Evolutionary conservation across 768 basidiomycete species (phyloP), one percentile per base, ranked within the genome.

Genomic region (Hygrophoropsis aurantiaca): DNA sequence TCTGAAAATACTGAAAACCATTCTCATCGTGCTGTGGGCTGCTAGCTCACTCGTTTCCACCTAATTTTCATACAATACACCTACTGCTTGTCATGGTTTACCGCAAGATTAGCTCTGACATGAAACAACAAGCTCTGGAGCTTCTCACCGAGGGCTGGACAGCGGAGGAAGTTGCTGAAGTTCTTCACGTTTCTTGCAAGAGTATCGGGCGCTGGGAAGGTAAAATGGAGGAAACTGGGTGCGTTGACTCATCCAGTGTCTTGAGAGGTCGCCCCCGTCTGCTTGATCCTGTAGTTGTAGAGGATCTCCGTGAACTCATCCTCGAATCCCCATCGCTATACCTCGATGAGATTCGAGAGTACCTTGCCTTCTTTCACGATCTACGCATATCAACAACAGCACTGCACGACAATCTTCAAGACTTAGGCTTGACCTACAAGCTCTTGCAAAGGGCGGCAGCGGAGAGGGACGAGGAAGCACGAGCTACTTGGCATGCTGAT

Each of bases 351-450:
- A 48, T 58, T 4, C 49, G 53, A 35, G 49, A 52, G 21, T 42
- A 49, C 25, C 43, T 62, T 3, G 23, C 53, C 8, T 51, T 58
- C 37, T 44, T 26, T 5, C 42, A 50, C 19, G 27, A 30, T 30
- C 27, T 30, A 30, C 13, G 27, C 27, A 30, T 30, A 30, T 30
- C 27, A 13, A 30, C 27, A 13, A 30, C 27, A 30, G 27, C 13
- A 19, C 25, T 16, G 35, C 26, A 15, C 36, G 25, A 19, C 10
- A 18, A 34, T 24, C 46, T 64, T 27, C 0, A 33, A 11, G 50
- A 56, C 16, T 30, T 56, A 18, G 59, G 57, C 0, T 45, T 61
- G 20, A 61, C 59, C 4, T 46, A 58, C 43, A 65, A 65, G 41
- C 30, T 57, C 15, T 41, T 59, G 3, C 42, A 48, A 21, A 47